Evolutionary conservation across 129 eudicot genomes (phyloP), one percentile per base, ranked within the genome.

Genomic region (Sambucus nigra): DNA sequence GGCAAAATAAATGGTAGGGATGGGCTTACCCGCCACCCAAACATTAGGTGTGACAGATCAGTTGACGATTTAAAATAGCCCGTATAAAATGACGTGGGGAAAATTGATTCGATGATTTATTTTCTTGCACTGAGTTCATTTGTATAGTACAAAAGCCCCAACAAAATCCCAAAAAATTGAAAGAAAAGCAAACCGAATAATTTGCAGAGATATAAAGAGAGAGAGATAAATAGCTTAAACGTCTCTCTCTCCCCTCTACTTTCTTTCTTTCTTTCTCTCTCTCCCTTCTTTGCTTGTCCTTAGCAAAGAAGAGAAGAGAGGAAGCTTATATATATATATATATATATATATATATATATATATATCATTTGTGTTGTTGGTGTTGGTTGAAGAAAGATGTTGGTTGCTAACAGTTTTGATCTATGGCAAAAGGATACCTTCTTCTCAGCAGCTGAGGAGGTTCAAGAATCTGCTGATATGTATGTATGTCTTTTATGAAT

Each of bases 361-460:
- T 61, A 10, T 46, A 7, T 19, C 5, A 11, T 8, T 0, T 17
- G 13, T 25, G 28, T 65, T 54, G 11, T 38, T 45, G 35, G 25
- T 31, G 15, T 5, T 48, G 23, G 53, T 24, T 42, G 32, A 52
- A 42, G 48, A 22, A 56, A 60, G 47, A 78, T 74, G 80, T 55
- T 76, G 96, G 84, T 81, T 28, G 84, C 85, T 25, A 67, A 68
- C 53, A 70, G 79, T 63, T 86, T 86, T 71, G 96, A 88, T 83
- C 79, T 80, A 70, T 88, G 94, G 96, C 96, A 83, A 70, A 77
- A 73, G 60, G 96, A 88, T 40, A 42, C 81, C 59, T 88, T 88
- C 61, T 88, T 83, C 64, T 69, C 94, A 35, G 96, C 91, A 9
- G 96, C 94, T 33, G 97, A 88, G 53, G 92, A 88, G 78, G 95